These are phyloP conservation scores for Eimeria sp. DNA, from an alignment of 169 alveolate species.

Conservation along the genomic window DNA sequence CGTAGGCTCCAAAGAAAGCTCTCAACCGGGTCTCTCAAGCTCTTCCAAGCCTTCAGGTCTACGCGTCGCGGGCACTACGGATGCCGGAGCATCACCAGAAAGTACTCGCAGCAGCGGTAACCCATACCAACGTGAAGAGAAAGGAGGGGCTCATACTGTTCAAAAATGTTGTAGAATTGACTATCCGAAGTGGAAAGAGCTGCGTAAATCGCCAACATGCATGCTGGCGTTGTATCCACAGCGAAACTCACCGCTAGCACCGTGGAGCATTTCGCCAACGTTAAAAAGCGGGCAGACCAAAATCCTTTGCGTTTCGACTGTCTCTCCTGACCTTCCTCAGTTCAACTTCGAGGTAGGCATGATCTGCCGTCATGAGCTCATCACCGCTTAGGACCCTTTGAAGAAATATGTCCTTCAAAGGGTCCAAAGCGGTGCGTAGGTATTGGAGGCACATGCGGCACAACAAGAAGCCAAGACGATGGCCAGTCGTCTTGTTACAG, in stretches of 20 bases:
- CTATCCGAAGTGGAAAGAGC: background rate
- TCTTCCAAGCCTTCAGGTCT: constrained; percentile 5
- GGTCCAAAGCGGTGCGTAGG: background rate
- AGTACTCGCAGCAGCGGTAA: background rate
- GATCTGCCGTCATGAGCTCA: background rate
- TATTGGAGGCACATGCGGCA: background rate
- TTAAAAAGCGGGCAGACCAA: background rate
- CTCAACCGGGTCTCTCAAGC: background rate
- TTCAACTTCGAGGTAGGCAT: constrained; percentile 33
- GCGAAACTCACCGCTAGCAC: background rate
- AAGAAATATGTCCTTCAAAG: no score
- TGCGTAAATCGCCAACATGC: background rate
- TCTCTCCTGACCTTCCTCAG: constrained; percentile 22
- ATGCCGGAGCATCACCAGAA: background rate
- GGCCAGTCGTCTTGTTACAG: background rate
- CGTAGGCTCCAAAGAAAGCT: background rate
- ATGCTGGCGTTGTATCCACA: background rate
- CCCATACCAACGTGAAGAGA: background rate
- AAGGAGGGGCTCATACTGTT: background rate
- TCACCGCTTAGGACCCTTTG: no score
- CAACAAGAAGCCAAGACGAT: background rate
- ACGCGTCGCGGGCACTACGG: background rate
- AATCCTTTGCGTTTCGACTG: constrained; percentile 5
- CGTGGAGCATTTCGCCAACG: background rate
- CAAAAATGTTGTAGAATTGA: background rate